Percentiles rank a stretch among this genome's conserved stretches.
These are phyloP conservation scores for Dovyalis caffra DNA, from an alignment of 345 rosid genomes.

Conservation along the genomic window DNA sequence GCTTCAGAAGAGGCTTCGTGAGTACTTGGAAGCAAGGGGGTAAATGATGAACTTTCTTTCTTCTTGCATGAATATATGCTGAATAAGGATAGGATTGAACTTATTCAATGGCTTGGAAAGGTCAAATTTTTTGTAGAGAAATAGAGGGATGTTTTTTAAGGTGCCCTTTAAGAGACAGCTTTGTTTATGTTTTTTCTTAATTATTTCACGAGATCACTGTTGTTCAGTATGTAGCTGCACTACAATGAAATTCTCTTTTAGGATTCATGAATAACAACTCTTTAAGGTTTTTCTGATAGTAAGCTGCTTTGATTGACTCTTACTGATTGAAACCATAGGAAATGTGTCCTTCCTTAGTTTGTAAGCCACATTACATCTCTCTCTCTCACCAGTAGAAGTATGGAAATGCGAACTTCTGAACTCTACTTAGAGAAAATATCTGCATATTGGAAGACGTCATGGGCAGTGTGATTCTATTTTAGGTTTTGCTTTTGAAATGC, in stretches of 20 bases:
- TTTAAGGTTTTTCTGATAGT: neutral
- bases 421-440: neutral
- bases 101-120: constrained; percentile 58
- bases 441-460: neutral
- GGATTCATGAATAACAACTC: neutral
- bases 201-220: neutral
- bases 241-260: neutral
- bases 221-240: neutral
- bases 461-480: neutral
- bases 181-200: neutral
- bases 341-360: neutral
- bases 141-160: constrained; percentile 11
- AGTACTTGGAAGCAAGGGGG: constrained; percentile 58
- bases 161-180: neutral
- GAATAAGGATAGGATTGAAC: constrained; percentile 76
- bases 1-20: constrained; percentile 40
- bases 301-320: neutral
- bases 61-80: constrained; percentile 70
- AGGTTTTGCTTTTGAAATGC: neutral
- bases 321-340: neutral
- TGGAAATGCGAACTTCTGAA: neutral
- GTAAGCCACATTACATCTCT: neutral
- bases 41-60: constrained; percentile 49
- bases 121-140: constrained; percentile 45
- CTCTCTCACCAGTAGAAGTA: neutral